Percentiles rank a stretch among this genome's conserved stretches.
Conservation (phyloP, 2,329 filamentous ascomycete species). For the Cryphonectria parasitica region DNA sequence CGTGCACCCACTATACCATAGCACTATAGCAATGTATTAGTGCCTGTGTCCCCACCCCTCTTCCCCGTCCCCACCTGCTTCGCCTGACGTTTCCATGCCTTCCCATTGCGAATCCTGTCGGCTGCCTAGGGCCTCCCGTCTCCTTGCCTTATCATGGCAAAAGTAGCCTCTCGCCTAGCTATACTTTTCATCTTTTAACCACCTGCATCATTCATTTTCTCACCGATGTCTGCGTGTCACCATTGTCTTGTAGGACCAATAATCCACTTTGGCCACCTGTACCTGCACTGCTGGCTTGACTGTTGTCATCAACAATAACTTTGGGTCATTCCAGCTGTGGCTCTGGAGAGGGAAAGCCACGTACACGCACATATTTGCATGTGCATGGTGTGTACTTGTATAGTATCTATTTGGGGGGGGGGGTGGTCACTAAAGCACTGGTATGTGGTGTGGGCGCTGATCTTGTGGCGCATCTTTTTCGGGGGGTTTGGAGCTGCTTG, state of each 20-base stretch:
- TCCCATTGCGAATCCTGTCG: conserved; percentile 18
- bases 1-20: no score
- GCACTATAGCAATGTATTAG: conserved; percentile 8
- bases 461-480: not conserved
- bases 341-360: not conserved
- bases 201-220: not conserved
- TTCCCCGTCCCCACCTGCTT: not conserved
- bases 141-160: not conserved
- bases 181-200: not conserved
- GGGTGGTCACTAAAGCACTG: not conserved
- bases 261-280: not conserved
- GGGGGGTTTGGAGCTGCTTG: not conserved
- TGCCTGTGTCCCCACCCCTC: conserved; percentile 9
- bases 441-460: not conserved
- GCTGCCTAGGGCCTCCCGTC: conserved; percentile 13
- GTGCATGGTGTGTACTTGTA: not conserved
- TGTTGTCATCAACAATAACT: not conserved
- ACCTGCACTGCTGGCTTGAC: not conserved
- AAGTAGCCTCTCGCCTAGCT: not conserved
- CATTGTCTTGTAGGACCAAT: not conserved
- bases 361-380: not conserved
- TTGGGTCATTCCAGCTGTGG: not conserved
- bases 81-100: conserved; percentile 5
- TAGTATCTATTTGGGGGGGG: not conserved
- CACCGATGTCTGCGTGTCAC: conserved; percentile 7